phyloP scores from a whole-genome alignment of 441 rosid genomes.

The Gossypium lobatum region DNA sequence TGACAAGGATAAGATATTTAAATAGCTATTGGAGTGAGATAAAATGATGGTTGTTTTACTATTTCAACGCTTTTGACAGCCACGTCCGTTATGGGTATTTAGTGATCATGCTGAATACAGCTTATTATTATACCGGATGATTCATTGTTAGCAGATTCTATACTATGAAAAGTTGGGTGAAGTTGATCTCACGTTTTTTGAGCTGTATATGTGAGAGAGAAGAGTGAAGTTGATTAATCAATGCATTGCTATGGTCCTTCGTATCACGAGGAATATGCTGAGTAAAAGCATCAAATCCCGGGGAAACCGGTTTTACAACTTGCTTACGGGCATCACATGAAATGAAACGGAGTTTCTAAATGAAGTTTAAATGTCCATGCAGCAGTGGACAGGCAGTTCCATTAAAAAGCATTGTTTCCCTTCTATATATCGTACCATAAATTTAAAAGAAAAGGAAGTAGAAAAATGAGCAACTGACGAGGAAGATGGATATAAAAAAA shows the following conservation, averaged over 20 bases:
- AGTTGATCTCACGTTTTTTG: background rate
- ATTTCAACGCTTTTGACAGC: background rate
- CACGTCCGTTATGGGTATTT: background rate
- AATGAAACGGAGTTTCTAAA: constrained; percentile 1
- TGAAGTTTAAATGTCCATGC: background rate
- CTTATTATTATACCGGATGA: background rate
- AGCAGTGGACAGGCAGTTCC: background rate
- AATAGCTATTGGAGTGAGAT: too few relatives aligned
- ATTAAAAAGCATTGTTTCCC: background rate
- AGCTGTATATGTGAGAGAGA: background rate
- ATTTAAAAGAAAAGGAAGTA: background rate
- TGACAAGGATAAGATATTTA: too few relatives aligned
- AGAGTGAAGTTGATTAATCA: background rate
- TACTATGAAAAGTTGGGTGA: background rate
- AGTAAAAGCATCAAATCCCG: background rate
- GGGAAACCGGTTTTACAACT: background rate
- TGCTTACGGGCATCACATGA: background rate
- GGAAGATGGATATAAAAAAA: constrained; percentile 1
- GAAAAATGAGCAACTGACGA: background rate
- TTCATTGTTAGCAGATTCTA: background rate
- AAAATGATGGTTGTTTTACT: too few relatives aligned
- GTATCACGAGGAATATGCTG: background rate
- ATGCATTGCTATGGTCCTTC: background rate
- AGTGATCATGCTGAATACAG: background rate
- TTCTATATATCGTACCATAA: background rate